Percentiles rank a stretch among this genome's conserved stretches.
These are phyloP conservation scores for Apiospora phragmitis DNA, from an alignment of 2,329 filamentous ascomycete genomes.

Conservation along the genomic window DNA sequence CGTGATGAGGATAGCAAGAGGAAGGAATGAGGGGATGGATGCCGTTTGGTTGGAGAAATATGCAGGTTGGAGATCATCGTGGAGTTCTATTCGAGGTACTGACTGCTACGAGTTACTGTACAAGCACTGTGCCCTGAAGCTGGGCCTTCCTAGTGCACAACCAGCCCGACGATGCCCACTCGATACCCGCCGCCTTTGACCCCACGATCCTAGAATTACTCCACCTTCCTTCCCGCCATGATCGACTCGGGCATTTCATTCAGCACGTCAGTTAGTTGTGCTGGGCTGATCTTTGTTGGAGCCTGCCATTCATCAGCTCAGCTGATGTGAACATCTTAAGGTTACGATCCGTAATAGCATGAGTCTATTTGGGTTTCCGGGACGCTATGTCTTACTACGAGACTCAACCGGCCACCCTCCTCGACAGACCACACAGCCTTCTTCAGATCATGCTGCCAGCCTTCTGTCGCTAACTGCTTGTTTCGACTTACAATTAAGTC, in stretches of 20 bases:
- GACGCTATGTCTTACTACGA: neutral
- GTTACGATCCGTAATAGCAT: neutral
- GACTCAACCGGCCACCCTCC: neutral
- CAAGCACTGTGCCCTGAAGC: neutral
- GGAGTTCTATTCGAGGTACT: neutral
- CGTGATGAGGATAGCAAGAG: neutral
- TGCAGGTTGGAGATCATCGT: neutral
- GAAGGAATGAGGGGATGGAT: neutral
- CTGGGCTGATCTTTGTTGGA: too few relatives aligned
- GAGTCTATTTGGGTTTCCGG: neutral
- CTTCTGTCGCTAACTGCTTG: neutral
- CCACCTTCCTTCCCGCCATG: neutral
- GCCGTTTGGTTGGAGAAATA: neutral
- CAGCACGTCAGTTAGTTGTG: too few relatives aligned
- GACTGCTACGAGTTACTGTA: neutral
- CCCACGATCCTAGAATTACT: neutral
- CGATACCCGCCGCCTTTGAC: neutral
- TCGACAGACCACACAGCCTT: neutral
- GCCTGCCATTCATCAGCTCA: neutral
- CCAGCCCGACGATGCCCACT: too few relatives aligned
- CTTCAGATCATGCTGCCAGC: neutral
- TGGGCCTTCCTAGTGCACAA: neutral
- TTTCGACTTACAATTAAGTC: neutral
- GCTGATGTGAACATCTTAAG: neutral
- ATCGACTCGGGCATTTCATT: neutral